Conservation (phyloP, 371 early-diverging fungal species). For the Zopfochytrium polystomum region DNA sequence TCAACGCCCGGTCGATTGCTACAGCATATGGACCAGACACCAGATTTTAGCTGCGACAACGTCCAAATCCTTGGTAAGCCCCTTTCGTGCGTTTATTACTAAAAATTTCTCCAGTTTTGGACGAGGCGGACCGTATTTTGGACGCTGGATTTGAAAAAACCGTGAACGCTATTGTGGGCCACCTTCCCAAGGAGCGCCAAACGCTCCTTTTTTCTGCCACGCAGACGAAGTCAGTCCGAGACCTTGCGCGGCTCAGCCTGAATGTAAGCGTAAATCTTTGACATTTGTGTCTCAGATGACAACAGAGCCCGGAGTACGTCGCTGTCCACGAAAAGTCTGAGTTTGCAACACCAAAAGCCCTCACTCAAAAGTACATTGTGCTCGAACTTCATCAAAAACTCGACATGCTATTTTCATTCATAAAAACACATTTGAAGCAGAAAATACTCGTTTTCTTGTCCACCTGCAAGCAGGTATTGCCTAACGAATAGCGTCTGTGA, state of each 20-base stretch:
- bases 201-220: conserved; percentile 96
- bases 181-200: conserved; percentile 81
- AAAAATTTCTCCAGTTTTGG: conserved; percentile 64
- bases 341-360: conserved; percentile 73
- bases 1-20: conserved; percentile 97
- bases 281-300: conserved; percentile 1
- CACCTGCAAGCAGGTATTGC: conserved; percentile 81
- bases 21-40: conserved; percentile 97
- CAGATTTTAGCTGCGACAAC: conserved; percentile 80
- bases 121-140: conserved; percentile 97
- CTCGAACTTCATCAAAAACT: conserved; percentile 80
- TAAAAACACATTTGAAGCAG: conserved; percentile 80
- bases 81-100: neutral
- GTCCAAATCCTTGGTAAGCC: conserved; percentile 71
- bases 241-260: conserved; percentile 85
- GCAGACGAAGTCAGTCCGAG: conserved; percentile 92
- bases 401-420: conserved; percentile 88
- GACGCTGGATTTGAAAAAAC: conserved; percentile 91
- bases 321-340: conserved; percentile 87
- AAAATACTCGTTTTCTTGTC: conserved; percentile 86
- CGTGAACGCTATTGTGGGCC: conserved; percentile 90
- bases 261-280: conserved; percentile 22
- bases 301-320: conserved; percentile 84
- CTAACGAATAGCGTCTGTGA: neutral
- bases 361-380: conserved; percentile 83